Percentiles rank a stretch among this genome's conserved stretches.
These are phyloP conservation scores for Gremmenia infestans DNA, from an alignment of 2,329 filamentous ascomycete species.

Conservation along the genomic window DNA sequence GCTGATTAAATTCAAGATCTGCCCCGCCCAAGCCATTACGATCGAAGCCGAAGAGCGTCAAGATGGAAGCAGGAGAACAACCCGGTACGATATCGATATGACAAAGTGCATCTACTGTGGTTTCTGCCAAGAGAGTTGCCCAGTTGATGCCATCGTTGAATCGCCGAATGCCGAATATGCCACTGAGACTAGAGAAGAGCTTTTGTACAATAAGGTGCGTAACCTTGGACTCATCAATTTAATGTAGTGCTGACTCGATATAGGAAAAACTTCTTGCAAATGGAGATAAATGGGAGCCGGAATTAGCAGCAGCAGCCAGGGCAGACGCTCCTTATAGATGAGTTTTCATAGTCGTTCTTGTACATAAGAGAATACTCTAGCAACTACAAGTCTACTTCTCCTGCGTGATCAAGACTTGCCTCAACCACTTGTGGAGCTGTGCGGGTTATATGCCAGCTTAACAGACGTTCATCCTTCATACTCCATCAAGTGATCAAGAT, in stretches of 20 bases:
- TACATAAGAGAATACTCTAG: constrained; percentile 14
- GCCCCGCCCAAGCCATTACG: constrained; percentile 96
- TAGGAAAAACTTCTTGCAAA: constrained; percentile 84
- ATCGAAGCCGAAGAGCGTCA: constrained; percentile 98
- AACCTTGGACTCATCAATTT: background rate
- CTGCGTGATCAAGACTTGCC: background rate
- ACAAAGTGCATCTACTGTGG: constrained; percentile 99
- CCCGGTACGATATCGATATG: constrained; percentile 99
- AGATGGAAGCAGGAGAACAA: constrained; percentile 91
- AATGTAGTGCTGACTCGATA: background rate
- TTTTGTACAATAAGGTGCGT: constrained; percentile 87
- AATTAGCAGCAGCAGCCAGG: constrained; percentile 85
- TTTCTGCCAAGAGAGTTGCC: constrained; percentile 98
- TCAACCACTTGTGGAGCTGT: background rate
- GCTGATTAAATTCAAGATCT: constrained; percentile 53
- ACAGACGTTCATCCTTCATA: too few species aligned
- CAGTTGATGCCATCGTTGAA: constrained; percentile 89
- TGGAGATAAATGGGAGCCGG: constrained; percentile 96
- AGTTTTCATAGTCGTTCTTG: constrained; percentile 23
- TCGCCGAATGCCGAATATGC: constrained; percentile 71
- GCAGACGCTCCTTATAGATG: constrained; percentile 91
- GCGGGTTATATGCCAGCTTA: too few species aligned
- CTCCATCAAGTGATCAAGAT: too few species aligned
- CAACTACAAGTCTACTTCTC: background rate
- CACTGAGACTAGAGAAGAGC: constrained; percentile 79